These are phyloP conservation scores for Penicillium glabrum DNA, from an alignment of 2,329 filamentous ascomycete species.

Conservation along the genomic window DNA sequence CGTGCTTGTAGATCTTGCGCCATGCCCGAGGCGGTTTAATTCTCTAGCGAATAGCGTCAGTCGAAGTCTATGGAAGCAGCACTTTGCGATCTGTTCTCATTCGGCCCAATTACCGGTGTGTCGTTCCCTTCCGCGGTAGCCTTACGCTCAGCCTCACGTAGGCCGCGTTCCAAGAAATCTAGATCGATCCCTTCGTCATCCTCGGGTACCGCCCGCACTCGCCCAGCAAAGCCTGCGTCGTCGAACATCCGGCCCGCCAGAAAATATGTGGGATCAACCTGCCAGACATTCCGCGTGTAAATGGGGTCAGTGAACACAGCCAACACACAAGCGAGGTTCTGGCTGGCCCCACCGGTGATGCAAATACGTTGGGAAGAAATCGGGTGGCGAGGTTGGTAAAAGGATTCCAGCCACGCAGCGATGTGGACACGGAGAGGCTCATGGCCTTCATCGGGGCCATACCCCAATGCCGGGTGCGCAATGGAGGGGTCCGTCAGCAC, in stretches of 20 bases:
- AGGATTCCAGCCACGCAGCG: slow-evolving; percentile 66
- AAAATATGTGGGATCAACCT: slow-evolving; percentile 80
- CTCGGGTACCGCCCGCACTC: slow-evolving; percentile 70
- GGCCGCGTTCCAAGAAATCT: slow-evolving; percentile 53
- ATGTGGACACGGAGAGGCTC: slow-evolving; percentile 67
- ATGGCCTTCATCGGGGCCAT: slow-evolving; percentile 77
- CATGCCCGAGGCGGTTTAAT: slow-evolving; percentile 60
- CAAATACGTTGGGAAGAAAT: slow-evolving; percentile 64
- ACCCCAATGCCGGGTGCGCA: slow-evolving; percentile 67
- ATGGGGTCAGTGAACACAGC: slow-evolving; percentile 77
- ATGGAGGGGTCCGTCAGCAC: slow-evolving; percentile 62
- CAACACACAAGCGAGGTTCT: slow-evolving; percentile 75
- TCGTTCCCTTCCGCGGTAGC: slow-evolving; percentile 40
- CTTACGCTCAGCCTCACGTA: slow-evolving; percentile 51
- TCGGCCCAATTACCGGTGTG: slow-evolving; percentile 41
- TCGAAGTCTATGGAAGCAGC: background rate
- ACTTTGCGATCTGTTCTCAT: background rate
- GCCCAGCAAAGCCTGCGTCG: slow-evolving; percentile 70
- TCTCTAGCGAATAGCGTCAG: slow-evolving; percentile 34
- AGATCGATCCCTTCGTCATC: slow-evolving; percentile 76
- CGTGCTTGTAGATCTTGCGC: slow-evolving; percentile 78
- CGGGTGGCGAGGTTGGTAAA: slow-evolving; percentile 53
- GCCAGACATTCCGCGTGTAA: slow-evolving; percentile 74
- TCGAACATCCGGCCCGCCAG: slow-evolving; percentile 83
- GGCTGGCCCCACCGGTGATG: slow-evolving; percentile 81